Percentiles rank a stretch among this genome's conserved stretches.
phyloP scores from a whole-genome alignment of 345 rosid species.

The Mercurialis annua region DNA sequence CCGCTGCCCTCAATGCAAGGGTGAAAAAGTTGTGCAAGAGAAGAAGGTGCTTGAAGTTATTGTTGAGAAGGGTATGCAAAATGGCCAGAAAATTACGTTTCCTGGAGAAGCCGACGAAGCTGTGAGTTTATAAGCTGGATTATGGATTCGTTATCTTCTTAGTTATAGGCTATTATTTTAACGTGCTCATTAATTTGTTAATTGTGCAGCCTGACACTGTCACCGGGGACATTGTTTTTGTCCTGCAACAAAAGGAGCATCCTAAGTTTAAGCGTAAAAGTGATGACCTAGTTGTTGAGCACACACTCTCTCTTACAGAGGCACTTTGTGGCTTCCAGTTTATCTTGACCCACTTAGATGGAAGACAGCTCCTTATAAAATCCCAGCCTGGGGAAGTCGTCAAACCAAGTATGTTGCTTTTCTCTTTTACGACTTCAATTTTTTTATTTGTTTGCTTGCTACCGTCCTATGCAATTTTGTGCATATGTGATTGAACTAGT shows the following conservation, averaged over 20 bases:
- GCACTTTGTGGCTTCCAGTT: conserved; percentile 77
- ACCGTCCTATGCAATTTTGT: not conserved
- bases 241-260: conserved; percentile 63
- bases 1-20: conserved; percentile 40
- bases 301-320: conserved; percentile 62
- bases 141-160: not conserved
- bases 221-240: conserved; percentile 49
- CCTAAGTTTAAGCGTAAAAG: conserved; percentile 70
- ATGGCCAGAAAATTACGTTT: conserved; percentile 40
- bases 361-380: conserved; percentile 72
- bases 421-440: not conserved
- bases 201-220: conserved; percentile 56
- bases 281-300: conserved; percentile 74
- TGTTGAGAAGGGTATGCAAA: conserved; percentile 44
- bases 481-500: not conserved
- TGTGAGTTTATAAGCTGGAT: no score
- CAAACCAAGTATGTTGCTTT: conserved; percentile 48
- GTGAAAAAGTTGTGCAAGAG: conserved; percentile 40
- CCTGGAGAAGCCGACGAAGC: conserved; percentile 44
- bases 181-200: not conserved
- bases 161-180: no score
- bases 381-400: conserved; percentile 71
- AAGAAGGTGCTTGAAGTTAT: conserved; percentile 40
- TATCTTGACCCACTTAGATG: conserved; percentile 63
- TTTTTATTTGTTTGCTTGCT: not conserved